A percentile compares a stretch with the other conserved stretches of the same genome.
phyloP scores from a whole-genome alignment of 2,329 filamentous ascomycete species.

The Dactylella cylindrospora region DNA sequence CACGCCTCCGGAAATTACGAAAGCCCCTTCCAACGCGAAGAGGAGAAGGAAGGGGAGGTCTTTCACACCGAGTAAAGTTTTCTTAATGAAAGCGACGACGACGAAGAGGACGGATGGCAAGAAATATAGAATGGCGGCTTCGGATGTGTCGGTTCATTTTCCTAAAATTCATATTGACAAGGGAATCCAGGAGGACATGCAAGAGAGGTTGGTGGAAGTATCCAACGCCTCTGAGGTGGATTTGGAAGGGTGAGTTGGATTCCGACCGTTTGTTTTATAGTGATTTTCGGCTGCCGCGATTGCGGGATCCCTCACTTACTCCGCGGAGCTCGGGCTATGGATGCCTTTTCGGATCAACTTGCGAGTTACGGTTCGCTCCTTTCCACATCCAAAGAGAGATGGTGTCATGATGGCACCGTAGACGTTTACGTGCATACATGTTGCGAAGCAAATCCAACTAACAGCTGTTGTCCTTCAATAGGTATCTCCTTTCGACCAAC shows the following conservation, averaged over 20 bases:
- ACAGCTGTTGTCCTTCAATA: neutral
- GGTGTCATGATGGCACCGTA: too few species aligned
- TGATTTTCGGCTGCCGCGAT: too few species aligned
- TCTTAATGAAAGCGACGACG: slow-evolving; percentile 24
- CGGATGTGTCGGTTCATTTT: slow-evolving; percentile 39
- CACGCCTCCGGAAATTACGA: slow-evolving; percentile 36
- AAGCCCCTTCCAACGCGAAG: slow-evolving; percentile 19
- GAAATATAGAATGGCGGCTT: slow-evolving; percentile 33
- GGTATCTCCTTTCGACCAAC: slow-evolving; percentile 29
- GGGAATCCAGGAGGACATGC: slow-evolving; percentile 37
- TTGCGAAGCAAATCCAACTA: too few species aligned
- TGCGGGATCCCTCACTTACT: too few species aligned
- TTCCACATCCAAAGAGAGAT: too few species aligned
- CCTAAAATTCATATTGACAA: slow-evolving; percentile 40
- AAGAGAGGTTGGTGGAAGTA: slow-evolving; percentile 37
- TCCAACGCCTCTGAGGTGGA: slow-evolving; percentile 37
- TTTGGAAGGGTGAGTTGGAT: slow-evolving; percentile 26
- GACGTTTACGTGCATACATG: too few species aligned
- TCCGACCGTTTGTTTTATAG: too few species aligned
- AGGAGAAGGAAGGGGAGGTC: slow-evolving; percentile 31
- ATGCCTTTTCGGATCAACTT: too few species aligned
- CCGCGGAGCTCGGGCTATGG: too few species aligned
- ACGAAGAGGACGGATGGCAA: slow-evolving; percentile 34
- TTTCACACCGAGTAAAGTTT: slow-evolving; percentile 38
- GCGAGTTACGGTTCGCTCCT: too few species aligned